Base-by-base conservation (phyloP, 2,329 filamentous ascomycete species). In the Talaromyces sp. region DNA sequence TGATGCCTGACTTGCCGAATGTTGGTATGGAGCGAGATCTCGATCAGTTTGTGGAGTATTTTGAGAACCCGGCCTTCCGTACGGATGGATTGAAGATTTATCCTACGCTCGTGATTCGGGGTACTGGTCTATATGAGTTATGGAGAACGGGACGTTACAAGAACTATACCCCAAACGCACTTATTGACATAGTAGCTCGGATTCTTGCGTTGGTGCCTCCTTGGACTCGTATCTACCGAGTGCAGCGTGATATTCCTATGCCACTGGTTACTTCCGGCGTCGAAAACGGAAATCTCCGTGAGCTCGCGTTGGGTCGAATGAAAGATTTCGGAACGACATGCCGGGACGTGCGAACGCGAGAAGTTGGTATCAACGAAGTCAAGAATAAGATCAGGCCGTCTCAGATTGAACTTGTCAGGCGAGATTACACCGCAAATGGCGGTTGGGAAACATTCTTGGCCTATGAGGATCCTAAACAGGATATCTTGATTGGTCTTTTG, bases 171-270 rank as follows among this genome's bases (percentile, higher is more conserved):
- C 95, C 94, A 3, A 99, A 99, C 72, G 93, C 90, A 0, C 82
- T 99, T 35, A 91, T 99, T 61, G 94, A 99, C 71, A 84, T 99
- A 15, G 91, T 99, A 0, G 95, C 94, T 3, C 86, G 94, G n/a
- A 99, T 99, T 54, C 78, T 99, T 62, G 94, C 94, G 0, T 81
- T 99, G 2, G 88, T 99, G 0, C 94, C 94, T 1, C 94, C 94
- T 1, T 99, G 94, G 94, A 99, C 95, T 0, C 86, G 94, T 62
- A 99, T 99, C 68, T 99, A 99, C 78, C 91, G 94, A 60, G 94
- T 99, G 0, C 94, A 99, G 78, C 86, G 94, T 72, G 94, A 99
- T 75, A 99, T 99, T 59, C 94, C 94, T n/a, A 99, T 99, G 94
- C 94, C 94, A 0, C 81, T 99, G 22, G 95, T 99, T n/a, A 97